Base-by-base conservation (phyloP, 768 basidiomycete species). In the Exidia glandulosa region DNA sequence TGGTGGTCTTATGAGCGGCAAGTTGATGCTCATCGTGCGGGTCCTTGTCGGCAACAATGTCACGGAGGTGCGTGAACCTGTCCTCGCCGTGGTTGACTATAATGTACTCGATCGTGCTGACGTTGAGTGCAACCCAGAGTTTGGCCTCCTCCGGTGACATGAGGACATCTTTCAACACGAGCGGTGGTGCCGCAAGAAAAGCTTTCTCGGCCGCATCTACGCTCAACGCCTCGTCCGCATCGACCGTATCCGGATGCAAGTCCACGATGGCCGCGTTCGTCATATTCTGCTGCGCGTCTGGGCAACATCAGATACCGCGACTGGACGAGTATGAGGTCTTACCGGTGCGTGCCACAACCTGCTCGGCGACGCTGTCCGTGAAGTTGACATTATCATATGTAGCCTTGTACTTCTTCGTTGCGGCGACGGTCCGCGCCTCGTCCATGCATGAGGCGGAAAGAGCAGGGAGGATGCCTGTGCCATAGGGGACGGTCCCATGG, bases 341-440 rank as follows among this genome's bases (percentile, higher is more conserved):
- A 74, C 70, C 63, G 12, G 60, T 68, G 7, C 67, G 65, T 1
- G 72, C 73, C 9, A 75, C 56, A 2, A 70, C 60, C 57, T 75
- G 73, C 59, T 76, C 73, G 0, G 72, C 67, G 25, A 56, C 63
- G 4, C 62, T 61, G 32, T 66, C 64, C 1, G 67, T 41, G 54
- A 73, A 61, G 57, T 77, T 77, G n/a, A 76, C 72, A 52, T 77
- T 77, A 62, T 77, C 74, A 58, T 76, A 76, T 14, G 70, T 65
- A 25, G 47, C 37, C 1, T 34, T 60, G 57, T 61, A 69, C 0
- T 66, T 57, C 1, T 64, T 64, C 0, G 62, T 64, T 16, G 65
- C 37, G 0, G 71, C 73, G 32, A 73, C 30, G 10, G 16, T 12
- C 2, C 64, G 64, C 6, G 69, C 61, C 27, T 32, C 34, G 3